phyloP scores from a whole-genome alignment of 106 monocot genomes.

The Agapanthus africanus region DNA sequence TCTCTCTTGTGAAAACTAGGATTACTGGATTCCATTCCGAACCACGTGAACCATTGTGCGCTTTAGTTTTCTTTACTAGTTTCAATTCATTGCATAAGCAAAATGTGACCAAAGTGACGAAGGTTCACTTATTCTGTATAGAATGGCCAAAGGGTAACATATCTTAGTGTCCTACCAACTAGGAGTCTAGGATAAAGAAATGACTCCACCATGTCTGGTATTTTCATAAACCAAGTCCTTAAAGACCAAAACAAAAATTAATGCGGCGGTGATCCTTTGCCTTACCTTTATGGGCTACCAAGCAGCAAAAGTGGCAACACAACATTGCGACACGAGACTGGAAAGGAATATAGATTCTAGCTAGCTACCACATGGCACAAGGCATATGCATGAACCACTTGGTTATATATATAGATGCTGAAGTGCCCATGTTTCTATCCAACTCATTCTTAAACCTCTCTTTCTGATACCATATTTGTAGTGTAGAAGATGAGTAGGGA shows the following conservation, averaged over 20 bases:
- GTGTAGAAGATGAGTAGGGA: conserved; percentile 74
- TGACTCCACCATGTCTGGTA: conserved; percentile 10
- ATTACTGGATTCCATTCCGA: no score
- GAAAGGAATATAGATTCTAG: conserved; percentile 1
- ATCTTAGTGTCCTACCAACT: conserved; percentile 6
- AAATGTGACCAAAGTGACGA: no score
- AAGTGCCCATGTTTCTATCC: background rate
- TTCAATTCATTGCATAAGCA: no score
- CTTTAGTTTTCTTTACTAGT: no score
- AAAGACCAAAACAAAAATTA: background rate
- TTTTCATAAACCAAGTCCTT: background rate
- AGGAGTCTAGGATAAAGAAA: conserved; percentile 7
- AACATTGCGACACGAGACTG: background rate
- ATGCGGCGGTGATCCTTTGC: background rate
- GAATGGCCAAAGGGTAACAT: no score
- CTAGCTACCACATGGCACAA: conserved; percentile 1
- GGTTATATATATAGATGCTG: conserved; percentile 4
- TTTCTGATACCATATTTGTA: background rate
- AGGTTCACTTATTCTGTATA: no score
- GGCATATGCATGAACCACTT: background rate
- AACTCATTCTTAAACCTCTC: background rate
- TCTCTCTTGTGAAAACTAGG: no score
- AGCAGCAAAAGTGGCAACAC: background rate
- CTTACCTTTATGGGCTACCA: background rate
- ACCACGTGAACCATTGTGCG: no score